Base-by-base conservation (phyloP, 2,329 filamentous ascomycete genomes). In the Epichloe coenophiala region DNA sequence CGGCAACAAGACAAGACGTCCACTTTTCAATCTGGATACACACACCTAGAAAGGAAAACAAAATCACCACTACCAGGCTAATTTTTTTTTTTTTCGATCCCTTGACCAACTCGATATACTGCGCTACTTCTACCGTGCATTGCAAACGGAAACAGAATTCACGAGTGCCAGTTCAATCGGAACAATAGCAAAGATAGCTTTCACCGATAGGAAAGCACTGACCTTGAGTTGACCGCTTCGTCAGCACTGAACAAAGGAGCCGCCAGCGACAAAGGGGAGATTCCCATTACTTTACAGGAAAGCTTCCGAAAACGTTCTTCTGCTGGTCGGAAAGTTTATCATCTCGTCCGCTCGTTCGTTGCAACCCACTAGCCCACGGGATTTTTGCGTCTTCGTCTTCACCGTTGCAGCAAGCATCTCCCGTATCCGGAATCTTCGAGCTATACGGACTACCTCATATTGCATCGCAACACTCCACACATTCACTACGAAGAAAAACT, bases 281-380 rank as follows among this genome's bases (percentile, higher is more conserved):
- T 21, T 17, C 15, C 23, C 27, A 33, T 48, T 12, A 15, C 17
- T 17, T 47, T 47, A 11, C 46, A 33, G 21, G 13, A 48, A 42
- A 23, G 1, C 5, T 4, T 42, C 19, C 40, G 13, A 19, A 44
- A 44, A 33, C 36, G 31, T 44, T 31, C 37, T 53, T 54, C 55
- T 53, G 54, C 55, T 53, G 55, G 46, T 55, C 52, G 54, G 54
- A 55, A 55, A 53, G 37, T 38, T 41, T 31, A 6, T 8, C 19
- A 5, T 21, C 35, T 23, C 31, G 11, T 17, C 36, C 12, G 31
- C 21, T 47, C n/a, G 27, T 17, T 9, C 15, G 15, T 44, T 42
- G 40, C 40, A 42, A 17, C 8, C 17, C 19, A 21, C 19, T 19
- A 42, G 40, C 15, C 40, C 3, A 42, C n/a, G n/a, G 9, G 21